These are phyloP conservation scores for Parastagonospora nodorum DNA, from an alignment of 2,329 filamentous ascomycete genomes.

Conservation along the genomic window DNA sequence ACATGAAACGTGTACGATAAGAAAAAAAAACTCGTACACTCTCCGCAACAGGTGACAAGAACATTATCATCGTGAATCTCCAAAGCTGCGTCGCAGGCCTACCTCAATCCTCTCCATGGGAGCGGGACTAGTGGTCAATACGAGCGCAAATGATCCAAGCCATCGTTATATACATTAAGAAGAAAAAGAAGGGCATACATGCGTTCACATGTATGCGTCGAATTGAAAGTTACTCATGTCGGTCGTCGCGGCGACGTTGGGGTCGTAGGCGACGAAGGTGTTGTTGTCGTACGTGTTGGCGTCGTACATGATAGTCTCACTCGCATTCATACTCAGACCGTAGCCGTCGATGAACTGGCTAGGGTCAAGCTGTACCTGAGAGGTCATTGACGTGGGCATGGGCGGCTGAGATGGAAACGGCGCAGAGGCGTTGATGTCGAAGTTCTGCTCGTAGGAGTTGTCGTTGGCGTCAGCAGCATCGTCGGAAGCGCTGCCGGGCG, in stretches of 20 bases:
- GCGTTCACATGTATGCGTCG: slow-evolving; percentile 29
- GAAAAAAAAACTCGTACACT: neutral
- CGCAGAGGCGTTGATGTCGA: slow-evolving; percentile 9
- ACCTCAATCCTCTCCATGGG: slow-evolving; percentile 22
- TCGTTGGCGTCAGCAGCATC: slow-evolving; percentile 14
- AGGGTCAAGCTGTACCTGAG: slow-evolving; percentile 17
- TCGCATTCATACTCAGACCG: slow-evolving; percentile 25
- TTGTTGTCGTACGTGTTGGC: slow-evolving; percentile 21
- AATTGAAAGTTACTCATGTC: slow-evolving; percentile 33
- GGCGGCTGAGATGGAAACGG: slow-evolving; percentile 16
- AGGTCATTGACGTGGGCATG: slow-evolving; percentile 9
- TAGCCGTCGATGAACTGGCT: slow-evolving; percentile 23
- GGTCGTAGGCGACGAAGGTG: slow-evolving; percentile 23
- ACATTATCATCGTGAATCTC: neutral
- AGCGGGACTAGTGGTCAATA: slow-evolving; percentile 29
- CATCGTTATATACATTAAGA: slow-evolving; percentile 17
- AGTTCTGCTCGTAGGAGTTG: slow-evolving; percentile 12
- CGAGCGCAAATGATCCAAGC: slow-evolving; percentile 14
- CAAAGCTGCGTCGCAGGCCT: slow-evolving; percentile 24
- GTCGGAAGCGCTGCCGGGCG: slow-evolving; percentile 30
- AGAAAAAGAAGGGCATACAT: slow-evolving; percentile 6
- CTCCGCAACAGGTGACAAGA: neutral
- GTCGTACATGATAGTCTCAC: slow-evolving; percentile 24
- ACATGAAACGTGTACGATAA: slow-evolving; percentile 1
- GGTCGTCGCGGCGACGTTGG: slow-evolving; percentile 11